These are phyloP conservation scores for Wallemia hederae DNA, from an alignment of 1,284 basidiomycete species.

Conservation along the genomic window DNA sequence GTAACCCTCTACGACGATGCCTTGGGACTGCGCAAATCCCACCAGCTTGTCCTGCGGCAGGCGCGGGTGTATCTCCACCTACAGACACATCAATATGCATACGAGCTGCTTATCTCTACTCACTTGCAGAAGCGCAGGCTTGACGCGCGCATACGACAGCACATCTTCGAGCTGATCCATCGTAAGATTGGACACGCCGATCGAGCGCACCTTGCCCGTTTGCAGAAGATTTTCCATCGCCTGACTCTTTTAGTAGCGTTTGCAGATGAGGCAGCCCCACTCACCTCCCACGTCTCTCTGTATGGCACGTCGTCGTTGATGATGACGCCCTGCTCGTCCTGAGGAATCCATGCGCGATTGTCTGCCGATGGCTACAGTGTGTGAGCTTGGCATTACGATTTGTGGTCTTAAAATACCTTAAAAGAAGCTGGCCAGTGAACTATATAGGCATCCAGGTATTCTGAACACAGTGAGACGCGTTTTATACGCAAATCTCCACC, in stretches of 20 bases:
- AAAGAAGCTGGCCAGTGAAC: not conserved
- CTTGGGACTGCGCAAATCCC: constrained; percentile 32
- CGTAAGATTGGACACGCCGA: constrained; percentile 50
- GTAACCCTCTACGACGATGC: constrained; percentile 48
- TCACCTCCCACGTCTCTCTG: constrained; percentile 42
- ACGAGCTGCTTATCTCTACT: not conserved
- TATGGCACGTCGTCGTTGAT: not conserved
- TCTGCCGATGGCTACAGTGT: not conserved
- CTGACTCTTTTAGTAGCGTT: too few relatives aligned
- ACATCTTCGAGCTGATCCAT: constrained; percentile 29
- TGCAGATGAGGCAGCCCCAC: too few relatives aligned
- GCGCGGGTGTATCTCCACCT: constrained; percentile 42
- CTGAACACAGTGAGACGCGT: not conserved
- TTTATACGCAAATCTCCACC: not conserved
- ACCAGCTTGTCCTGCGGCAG: constrained; percentile 45
- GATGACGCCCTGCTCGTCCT: not conserved
- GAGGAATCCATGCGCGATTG: not conserved
- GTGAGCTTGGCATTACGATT: not conserved
- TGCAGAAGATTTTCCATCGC: not conserved
- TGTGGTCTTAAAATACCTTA: not conserved
- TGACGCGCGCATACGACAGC: constrained; percentile 28
- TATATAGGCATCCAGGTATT: not conserved
- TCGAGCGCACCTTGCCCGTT: constrained; percentile 20
- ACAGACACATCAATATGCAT: not conserved
- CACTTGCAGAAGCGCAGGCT: not conserved